Conservation (phyloP, 2,329 filamentous ascomycete species). For the Calycina herbarum region DNA sequence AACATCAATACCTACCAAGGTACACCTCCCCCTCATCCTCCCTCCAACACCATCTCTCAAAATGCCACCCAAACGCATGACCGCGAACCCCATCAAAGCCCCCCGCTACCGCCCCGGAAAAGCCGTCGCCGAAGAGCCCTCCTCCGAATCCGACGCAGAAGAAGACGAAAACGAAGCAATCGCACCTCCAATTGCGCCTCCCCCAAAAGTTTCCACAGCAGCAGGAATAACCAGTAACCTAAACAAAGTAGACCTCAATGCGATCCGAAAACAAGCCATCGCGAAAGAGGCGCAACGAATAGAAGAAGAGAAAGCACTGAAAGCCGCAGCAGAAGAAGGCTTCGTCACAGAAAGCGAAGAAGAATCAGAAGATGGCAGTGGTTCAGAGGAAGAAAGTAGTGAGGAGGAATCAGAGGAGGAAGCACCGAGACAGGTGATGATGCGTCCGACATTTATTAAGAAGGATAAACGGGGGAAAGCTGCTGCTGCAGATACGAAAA, state of each 20-base stretch:
- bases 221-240: slow-evolving; percentile 56
- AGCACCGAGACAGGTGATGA: slow-evolving; percentile 56
- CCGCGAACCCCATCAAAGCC: slow-evolving; percentile 80
- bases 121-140: slow-evolving; percentile 49
- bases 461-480: slow-evolving; percentile 51
- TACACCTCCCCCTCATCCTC: neutral
- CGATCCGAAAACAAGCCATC: slow-evolving; percentile 47
- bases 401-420: slow-evolving; percentile 47
- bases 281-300: slow-evolving; percentile 49
- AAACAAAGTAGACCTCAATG: slow-evolving; percentile 53
- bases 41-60: slow-evolving; percentile 17
- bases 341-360: slow-evolving; percentile 61
- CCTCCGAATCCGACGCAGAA: slow-evolving; percentile 53
- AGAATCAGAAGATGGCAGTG: slow-evolving; percentile 34
- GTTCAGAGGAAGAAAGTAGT: slow-evolving; percentile 48
- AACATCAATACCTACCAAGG: neutral
- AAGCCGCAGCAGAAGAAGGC: slow-evolving; percentile 55
- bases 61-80: slow-evolving; percentile 83
- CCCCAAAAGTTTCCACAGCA: slow-evolving; percentile 57
- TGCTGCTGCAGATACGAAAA: slow-evolving; percentile 35
- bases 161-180: slow-evolving; percentile 45
- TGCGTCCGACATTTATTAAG: slow-evolving; percentile 64
- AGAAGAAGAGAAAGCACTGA: slow-evolving; percentile 45
- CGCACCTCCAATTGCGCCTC: slow-evolving; percentile 46
- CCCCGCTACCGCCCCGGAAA: slow-evolving; percentile 87